Percentiles rank a stretch among this genome's conserved stretches.
These are phyloP conservation scores for Flaveria trinervia DNA, from an alignment of 129 eudicot species.

Conservation along the genomic window DNA sequence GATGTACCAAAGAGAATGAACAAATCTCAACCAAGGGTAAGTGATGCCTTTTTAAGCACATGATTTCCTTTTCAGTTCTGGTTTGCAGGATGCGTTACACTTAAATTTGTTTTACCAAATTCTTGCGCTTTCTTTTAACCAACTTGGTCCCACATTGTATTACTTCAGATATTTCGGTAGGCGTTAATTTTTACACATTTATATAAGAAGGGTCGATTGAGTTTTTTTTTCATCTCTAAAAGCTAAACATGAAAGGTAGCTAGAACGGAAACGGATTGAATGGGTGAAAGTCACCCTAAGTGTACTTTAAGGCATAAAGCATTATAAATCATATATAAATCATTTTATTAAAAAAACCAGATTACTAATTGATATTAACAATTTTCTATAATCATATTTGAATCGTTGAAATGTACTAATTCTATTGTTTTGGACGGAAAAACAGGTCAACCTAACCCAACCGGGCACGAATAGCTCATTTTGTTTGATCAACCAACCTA, in stretches of 20 bases:
- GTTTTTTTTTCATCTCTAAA: neutral
- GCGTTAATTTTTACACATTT: neutral
- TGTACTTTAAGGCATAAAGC: neutral
- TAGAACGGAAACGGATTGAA: neutral
- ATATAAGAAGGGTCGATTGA: neutral
- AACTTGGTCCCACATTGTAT: neutral
- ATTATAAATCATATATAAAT: neutral
- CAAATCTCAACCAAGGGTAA: conserved; percentile 78
- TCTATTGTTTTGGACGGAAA: neutral
- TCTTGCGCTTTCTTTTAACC: too few relatives aligned
- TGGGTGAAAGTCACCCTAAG: neutral
- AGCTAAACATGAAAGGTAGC: neutral
- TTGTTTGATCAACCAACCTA: neutral
- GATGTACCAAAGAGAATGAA: conserved; percentile 52
- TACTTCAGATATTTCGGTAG: neutral
- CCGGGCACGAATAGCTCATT: neutral
- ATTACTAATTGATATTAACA: neutral
- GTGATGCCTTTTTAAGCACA: neutral
- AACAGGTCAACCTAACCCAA: neutral
- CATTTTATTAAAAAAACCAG: neutral
- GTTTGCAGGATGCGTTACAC: neutral
- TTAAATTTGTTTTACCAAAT: neutral
- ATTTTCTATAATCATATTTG: neutral
- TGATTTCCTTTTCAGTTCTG: neutral
- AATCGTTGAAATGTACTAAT: neutral